These are phyloP conservation scores for Athelia psychrophila DNA, from an alignment of 1,284 basidiomycete genomes.

Conservation along the genomic window DNA sequence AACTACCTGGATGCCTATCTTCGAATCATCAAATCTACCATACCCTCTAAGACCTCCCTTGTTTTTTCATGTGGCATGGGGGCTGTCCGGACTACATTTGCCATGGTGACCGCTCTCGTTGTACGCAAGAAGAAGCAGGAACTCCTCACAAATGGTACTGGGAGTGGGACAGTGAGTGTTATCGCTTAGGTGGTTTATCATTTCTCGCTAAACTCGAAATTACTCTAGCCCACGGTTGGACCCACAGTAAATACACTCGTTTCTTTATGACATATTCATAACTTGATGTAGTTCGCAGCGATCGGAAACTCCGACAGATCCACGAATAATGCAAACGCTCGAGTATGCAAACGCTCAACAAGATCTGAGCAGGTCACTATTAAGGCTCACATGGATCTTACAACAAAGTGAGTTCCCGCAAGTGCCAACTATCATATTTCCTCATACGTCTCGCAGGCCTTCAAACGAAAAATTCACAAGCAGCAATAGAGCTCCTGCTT, in stretches of 20 bases:
- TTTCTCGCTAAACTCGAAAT: slow-evolving; percentile 16
- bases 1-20: slow-evolving; percentile 96
- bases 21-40: slow-evolving; percentile 76
- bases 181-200: not conserved
- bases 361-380: slow-evolving; percentile 76
- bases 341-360: slow-evolving; percentile 84
- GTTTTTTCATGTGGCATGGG: slow-evolving; percentile 99
- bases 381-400: slow-evolving; percentile 82
- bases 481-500: slow-evolving; percentile 82
- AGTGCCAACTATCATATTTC: slow-evolving; percentile 8
- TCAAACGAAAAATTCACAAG: slow-evolving; percentile 59
- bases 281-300: not conserved
- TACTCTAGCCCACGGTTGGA: not conserved
- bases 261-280: not conserved
- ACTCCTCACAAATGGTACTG: not conserved
- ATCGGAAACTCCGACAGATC: slow-evolving; percentile 42
- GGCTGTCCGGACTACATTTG: slow-evolving; percentile 94
- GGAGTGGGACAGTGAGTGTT: not conserved
- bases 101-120: slow-evolving; percentile 93
- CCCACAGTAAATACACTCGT: not conserved
- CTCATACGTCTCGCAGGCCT: slow-evolving; percentile 38
- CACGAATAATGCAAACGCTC: slow-evolving; percentile 56
- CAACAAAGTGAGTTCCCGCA: slow-evolving; percentile 60
- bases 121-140: slow-evolving; percentile 81
- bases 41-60: slow-evolving; percentile 80